Base-by-base conservation (phyloP, 2,329 filamentous ascomycete genomes). In the Fusarium haematococcum region DNA sequence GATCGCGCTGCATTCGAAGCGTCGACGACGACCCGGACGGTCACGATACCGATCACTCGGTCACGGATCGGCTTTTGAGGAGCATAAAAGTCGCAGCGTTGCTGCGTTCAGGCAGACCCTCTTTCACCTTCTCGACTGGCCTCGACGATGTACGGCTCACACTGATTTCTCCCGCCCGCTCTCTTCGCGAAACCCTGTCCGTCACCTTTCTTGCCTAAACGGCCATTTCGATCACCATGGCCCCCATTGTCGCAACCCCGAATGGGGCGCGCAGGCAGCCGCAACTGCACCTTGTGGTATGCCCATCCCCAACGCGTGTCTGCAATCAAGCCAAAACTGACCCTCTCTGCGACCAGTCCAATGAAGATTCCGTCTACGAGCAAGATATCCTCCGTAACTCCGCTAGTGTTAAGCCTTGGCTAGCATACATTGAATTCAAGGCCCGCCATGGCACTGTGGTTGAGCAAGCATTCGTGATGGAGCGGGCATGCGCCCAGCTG, bases 361-460 rank as follows among this genome's bases (percentile, higher is more conserved):
- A 95, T 81, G 95, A 97, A 85, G 97, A 99, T 85, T 92, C 94
- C 65, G 90, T 97, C 70, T 99, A 98, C 87, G 97, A 99, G 85
- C 95, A 98, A 85, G 97, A 99, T 83, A 91, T 98, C 70, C 87
- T 97, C 75, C 94, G 95, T 77, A 94, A 97, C 79, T 91, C 92
- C 10, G 93, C 92, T 79, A 97, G 92, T 82, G 91, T 96, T 76
- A 97, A 96, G 84, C 95, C 97, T 79, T 99, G 97, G 97, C 89
- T 99, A 68, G 92, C 95, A 76, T 99, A 98, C 84, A 94, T 96
- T 81, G 92, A 95, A 76, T 95, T 94, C 88, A 99, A 99, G 85
- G 86, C 91, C 77, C 93, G 95, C 78, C 93, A 97, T 88, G 96
- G 95, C 77, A 94, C 90, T 52, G 81, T 94, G 50, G 91, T 94